These are phyloP conservation scores for Sclerotinia trifoliorum DNA, from an alignment of 2,329 filamentous ascomycete genomes.

Conservation along the genomic window DNA sequence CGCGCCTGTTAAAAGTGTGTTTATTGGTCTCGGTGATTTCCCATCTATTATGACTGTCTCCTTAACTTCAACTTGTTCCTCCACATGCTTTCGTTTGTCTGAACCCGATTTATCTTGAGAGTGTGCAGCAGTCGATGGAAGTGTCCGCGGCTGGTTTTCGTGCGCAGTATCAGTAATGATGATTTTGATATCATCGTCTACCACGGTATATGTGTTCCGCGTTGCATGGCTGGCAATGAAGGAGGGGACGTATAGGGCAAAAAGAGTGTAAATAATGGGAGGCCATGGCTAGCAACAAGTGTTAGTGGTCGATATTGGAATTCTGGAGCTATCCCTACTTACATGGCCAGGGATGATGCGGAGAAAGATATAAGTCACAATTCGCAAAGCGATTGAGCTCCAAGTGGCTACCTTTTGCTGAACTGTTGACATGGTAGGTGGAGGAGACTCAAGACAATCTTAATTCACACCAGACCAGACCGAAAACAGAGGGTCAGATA, in stretches of 20 bases:
- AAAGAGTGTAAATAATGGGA: constrained; percentile 56
- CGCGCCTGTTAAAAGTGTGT: constrained; percentile 70
- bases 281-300: constrained; percentile 39
- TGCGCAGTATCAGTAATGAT: constrained; percentile 49
- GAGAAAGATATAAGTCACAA: constrained; percentile 56
- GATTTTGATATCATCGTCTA: constrained; percentile 59
- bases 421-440: constrained; percentile 2
- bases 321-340: constrained; percentile 26
- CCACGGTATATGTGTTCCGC: constrained; percentile 56
- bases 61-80: constrained; percentile 57
- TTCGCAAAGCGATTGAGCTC: constrained; percentile 52
- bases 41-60: constrained; percentile 62
- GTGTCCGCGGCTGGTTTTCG: constrained; percentile 39
- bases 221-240: constrained; percentile 60
- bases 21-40: constrained; percentile 55
- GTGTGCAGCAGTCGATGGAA: constrained; percentile 34
- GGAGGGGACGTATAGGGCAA: constrained; percentile 63
- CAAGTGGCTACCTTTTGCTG: constrained; percentile 34
- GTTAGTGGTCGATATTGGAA: constrained; percentile 7
- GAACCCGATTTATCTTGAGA: constrained; percentile 32
- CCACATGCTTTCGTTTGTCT: constrained; percentile 42
- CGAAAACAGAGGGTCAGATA: not conserved
- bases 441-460: not conserved
- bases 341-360: constrained; percentile 50
- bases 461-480: not conserved